A percentile compares a stretch with the other conserved stretches of the same genome.
phyloP scores from a whole-genome alignment of 2,329 filamentous ascomycete species.

The Aspergillus sergii region DNA sequence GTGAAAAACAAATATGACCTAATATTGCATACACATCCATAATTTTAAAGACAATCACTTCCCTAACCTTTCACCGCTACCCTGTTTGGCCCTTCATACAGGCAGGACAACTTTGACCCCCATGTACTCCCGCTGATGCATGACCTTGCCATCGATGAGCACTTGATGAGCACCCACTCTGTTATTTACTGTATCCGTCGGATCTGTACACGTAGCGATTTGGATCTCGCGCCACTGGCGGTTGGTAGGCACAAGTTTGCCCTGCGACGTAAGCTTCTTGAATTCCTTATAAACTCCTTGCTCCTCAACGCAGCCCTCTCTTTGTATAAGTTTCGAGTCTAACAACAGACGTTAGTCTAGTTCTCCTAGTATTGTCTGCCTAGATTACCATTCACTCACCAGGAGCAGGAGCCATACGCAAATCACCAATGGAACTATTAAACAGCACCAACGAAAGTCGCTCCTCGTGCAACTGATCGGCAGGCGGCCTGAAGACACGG shows the following conservation, averaged over 20 bases:
- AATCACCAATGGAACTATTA: conserved; percentile 50
- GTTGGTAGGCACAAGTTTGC: conserved; percentile 49
- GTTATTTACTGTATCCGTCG: conserved; percentile 46
- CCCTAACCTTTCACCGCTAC: not conserved
- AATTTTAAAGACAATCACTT: too few relatives aligned
- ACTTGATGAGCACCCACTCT: conserved; percentile 47
- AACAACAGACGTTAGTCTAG: not conserved
- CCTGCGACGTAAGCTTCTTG: conserved; percentile 45
- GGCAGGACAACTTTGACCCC: conserved; percentile 50
- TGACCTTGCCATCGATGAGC: conserved; percentile 48
- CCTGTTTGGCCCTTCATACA: conserved; percentile 28
- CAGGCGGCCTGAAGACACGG: conserved; percentile 47
- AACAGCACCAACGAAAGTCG: conserved; percentile 44
- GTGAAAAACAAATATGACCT: too few relatives aligned
- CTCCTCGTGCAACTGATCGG: conserved; percentile 36
- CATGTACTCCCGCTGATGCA: conserved; percentile 53
- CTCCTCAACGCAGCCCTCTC: conserved; percentile 47
- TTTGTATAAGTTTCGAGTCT: conserved; percentile 43
- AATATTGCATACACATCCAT: too few relatives aligned
- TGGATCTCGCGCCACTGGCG: conserved; percentile 55
- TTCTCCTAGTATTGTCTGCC: not conserved
- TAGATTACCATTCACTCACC: conserved; percentile 15
- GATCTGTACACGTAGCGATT: conserved; percentile 48
- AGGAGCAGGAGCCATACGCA: conserved; percentile 47
- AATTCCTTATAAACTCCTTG: conserved; percentile 53